phyloP scores from a whole-genome alignment of 73 alveolate species.

The Paramecium tetraurelia region DNA sequence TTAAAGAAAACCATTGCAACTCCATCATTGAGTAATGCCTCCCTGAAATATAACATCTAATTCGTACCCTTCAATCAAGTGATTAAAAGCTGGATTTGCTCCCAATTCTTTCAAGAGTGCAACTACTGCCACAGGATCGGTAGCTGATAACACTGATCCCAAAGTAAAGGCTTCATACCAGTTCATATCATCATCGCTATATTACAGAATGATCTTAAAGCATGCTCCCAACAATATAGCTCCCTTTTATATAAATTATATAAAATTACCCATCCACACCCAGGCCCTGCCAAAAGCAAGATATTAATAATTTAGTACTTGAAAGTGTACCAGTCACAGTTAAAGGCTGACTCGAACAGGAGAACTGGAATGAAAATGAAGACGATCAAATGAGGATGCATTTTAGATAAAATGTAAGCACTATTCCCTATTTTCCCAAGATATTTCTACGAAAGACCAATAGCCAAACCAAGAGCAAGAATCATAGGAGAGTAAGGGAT shows the following conservation, averaged over 20 bases:
- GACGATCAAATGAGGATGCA: slow-evolving; percentile 61
- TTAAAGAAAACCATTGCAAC: slow-evolving; percentile 71
- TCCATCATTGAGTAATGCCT: slow-evolving; percentile 70
- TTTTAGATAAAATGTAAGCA: slow-evolving; percentile 52
- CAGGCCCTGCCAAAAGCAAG: slow-evolving; percentile 61
- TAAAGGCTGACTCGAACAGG: slow-evolving; percentile 63
- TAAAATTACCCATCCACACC: slow-evolving; percentile 49
- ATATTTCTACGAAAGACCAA: neutral
- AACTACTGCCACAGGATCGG: slow-evolving; percentile 79
- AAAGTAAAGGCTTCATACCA: slow-evolving; percentile 68
- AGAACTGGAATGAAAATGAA: slow-evolving; percentile 62
- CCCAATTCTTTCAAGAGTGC: slow-evolving; percentile 73
- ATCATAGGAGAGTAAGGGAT: neutral
- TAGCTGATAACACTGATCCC: slow-evolving; percentile 72
- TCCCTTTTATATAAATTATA: slow-evolving; percentile 1
- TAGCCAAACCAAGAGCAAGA: neutral
- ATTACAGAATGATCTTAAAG: slow-evolving; percentile 54
- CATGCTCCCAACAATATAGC: slow-evolving; percentile 63
- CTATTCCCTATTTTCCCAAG: neutral
- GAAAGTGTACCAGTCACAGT: slow-evolving; percentile 65
- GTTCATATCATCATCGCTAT: slow-evolving; percentile 61
- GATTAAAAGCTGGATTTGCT: slow-evolving; percentile 65
- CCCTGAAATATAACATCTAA: slow-evolving; percentile 32
- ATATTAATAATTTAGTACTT: slow-evolving; percentile 47
- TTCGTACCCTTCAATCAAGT: slow-evolving; percentile 58